Percentiles rank a stretch among this genome's conserved stretches.
Conservation (phyloP, 2,329 filamentous ascomycete species). For the Hymenoscyphus linearis region DNA sequence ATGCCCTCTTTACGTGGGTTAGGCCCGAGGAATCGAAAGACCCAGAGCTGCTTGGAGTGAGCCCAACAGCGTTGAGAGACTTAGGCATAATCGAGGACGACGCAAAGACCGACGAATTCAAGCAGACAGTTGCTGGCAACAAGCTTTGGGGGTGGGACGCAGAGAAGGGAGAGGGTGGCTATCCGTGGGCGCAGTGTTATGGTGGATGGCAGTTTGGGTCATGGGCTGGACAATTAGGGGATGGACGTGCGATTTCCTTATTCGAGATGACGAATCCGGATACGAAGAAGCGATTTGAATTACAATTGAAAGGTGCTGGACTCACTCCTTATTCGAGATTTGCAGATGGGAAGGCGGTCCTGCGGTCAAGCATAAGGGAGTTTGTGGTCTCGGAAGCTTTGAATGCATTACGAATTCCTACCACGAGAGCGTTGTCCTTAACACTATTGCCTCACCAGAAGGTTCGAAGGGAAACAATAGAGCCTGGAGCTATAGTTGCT, state of each 20-base stretch:
- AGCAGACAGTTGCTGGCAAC: conserved; percentile 74
- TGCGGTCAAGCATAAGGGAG: conserved; percentile 88
- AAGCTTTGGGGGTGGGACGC: conserved; percentile 74
- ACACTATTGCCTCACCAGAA: conserved; percentile 67
- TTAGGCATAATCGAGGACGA: conserved; percentile 70
- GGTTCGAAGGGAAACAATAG: conserved; percentile 72
- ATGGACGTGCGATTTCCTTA: conserved; percentile 88
- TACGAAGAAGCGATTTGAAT: conserved; percentile 72
- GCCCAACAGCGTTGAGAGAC: conserved; percentile 70
- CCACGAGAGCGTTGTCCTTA: conserved; percentile 79
- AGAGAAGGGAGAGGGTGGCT: conserved; percentile 61
- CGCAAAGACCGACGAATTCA: conserved; percentile 67
- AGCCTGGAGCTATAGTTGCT: conserved; percentile 88
- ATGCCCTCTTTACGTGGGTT: conserved; percentile 86
- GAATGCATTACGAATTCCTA: conserved; percentile 78
- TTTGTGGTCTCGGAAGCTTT: conserved; percentile 89
- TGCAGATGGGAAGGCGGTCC: conserved; percentile 89
- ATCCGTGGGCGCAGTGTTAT: conserved; percentile 98
- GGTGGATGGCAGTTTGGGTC: conserved; percentile 76
- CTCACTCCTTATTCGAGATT: conserved; percentile 93
- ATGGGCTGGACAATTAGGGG: conserved; percentile 94
- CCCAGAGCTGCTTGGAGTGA: conserved; percentile 77
- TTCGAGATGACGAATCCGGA: conserved; percentile 79
- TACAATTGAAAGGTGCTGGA: conserved; percentile 93
- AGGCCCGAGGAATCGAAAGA: conserved; percentile 68